Evolutionary conservation across 1,284 basidiomycete genomes (phyloP), one percentile per base, ranked within the genome.

Genomic region (Trichosporon asahii): DNA sequence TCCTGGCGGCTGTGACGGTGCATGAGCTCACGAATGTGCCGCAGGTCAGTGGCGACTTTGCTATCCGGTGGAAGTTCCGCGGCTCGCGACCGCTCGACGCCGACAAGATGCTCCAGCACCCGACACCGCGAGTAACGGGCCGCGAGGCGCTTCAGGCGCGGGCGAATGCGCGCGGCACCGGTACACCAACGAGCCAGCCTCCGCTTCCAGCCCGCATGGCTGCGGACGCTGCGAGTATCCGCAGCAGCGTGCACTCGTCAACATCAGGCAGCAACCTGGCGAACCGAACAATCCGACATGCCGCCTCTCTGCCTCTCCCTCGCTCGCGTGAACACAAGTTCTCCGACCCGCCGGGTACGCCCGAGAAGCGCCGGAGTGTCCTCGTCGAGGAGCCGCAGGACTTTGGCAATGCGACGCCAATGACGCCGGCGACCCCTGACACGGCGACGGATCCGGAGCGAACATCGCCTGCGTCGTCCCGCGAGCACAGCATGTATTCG

Each of bases 1-100:
- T 82, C 57, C 68, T 71, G 8, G 76, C 72, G n/a, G 71, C 68
- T 7, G 73, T 82, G 15, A 73, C 70, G 4, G 74, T 82, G 8
- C 78, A 82, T 60, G 79, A 80, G 64, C 66, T 82, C 49, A 75
- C 70, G n/a, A 80, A 82, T 71, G 76, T 82, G 1, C 81, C 81
- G 4, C 79, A 80, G 66, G 66, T 81, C 9, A 70, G 74, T 25
- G 81, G 81, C 18, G 71, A 79, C 35, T 82, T 81, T 69, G 72
- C 72, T 2, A 76, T 78, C 2, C 68, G 70, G 8, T 82, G 78
- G 77, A 80, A 79, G 72, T 80, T 82, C 71, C 75, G 76, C 27
- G 80, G 79, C 3, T 74, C 73, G 46, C 69, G 70, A 15, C 78
- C 79, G 14, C 76, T 70, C 33, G 66, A 73, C 33, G 70, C 61